Conservation (phyloP, 192 early-diverging fungal genomes). For the Backusella morwellensis region DNA sequence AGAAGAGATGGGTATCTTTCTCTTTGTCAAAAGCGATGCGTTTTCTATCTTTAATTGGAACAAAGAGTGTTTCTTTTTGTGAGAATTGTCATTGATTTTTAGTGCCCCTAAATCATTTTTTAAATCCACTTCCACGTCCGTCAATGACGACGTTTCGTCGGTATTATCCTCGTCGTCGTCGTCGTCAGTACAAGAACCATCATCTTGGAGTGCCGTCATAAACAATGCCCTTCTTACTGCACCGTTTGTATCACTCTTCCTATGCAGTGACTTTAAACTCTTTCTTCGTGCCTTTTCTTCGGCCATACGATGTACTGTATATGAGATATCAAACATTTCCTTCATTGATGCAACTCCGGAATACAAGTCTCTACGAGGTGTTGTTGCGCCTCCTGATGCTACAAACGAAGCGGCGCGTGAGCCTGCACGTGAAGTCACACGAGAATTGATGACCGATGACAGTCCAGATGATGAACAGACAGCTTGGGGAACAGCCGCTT, state of each 20-base stretch:
- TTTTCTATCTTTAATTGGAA: slow-evolving; percentile 31
- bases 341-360: slow-evolving; percentile 50
- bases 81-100: background rate
- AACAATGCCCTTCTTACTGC: background rate
- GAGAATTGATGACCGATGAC: slow-evolving; percentile 11
- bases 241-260: background rate
- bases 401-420: slow-evolving; percentile 6
- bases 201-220: slow-evolving; percentile 2
- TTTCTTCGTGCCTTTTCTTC: slow-evolving; percentile 46
- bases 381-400: background rate
- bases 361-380: slow-evolving; percentile 11
- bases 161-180: slow-evolving; percentile 5
- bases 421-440: slow-evolving; percentile 2
- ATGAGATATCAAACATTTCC: slow-evolving; percentile 72
- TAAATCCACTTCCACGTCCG: background rate
- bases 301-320: slow-evolving; percentile 70
- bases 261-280: background rate
- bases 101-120: background rate
- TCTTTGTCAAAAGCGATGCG: slow-evolving; percentile 16
- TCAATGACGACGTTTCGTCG: slow-evolving; percentile 9
- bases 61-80: background rate
- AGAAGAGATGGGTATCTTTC: slow-evolving; percentile 10
- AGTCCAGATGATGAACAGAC: background rate
- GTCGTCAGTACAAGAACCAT: slow-evolving; percentile 4
- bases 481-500: slow-evolving; percentile 1